Percentiles rank a stretch among this genome's conserved stretches.
Evolutionary conservation across 2,329 filamentous ascomycete genomes (phyloP).

Genomic region (Trichoderma guizhouense): DNA sequence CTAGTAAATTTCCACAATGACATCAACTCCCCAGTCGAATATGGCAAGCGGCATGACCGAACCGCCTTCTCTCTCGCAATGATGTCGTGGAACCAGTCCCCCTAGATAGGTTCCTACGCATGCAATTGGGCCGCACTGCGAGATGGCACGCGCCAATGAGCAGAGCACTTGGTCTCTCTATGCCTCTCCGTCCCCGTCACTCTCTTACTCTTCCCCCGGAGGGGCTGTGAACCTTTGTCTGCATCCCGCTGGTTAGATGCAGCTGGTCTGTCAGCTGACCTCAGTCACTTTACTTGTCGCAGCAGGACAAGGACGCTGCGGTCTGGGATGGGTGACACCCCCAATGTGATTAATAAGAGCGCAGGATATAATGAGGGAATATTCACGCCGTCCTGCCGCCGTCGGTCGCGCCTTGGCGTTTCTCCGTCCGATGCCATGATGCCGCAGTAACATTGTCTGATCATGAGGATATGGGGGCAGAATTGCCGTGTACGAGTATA

Average conservation of each 20-base stretch:
- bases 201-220: not conserved
- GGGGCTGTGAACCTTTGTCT: not conserved
- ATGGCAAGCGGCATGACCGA: constrained; percentile 16
- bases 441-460: not conserved
- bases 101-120: not conserved
- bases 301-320: not conserved
- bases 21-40: constrained; percentile 14
- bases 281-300: constrained; percentile 8
- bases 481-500: not conserved
- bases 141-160: not conserved
- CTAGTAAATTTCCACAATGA: constrained; percentile 19
- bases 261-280: constrained; percentile 15
- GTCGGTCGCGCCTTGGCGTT: not conserved
- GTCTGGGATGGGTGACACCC: not conserved
- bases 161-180: not conserved
- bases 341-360: not conserved
- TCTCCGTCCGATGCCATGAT: not conserved
- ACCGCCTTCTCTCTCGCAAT: constrained; percentile 1
- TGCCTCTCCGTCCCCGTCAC: not conserved
- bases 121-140: constrained; percentile 8
- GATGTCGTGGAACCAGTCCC: constrained; percentile 16
- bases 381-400: not conserved
- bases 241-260: constrained; percentile 9
- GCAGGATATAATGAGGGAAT: constrained; percentile 10
- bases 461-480: constrained; percentile 2